Base-by-base conservation (phyloP, 176 grass and related monocot species). In the Hordeum marinum region DNA sequence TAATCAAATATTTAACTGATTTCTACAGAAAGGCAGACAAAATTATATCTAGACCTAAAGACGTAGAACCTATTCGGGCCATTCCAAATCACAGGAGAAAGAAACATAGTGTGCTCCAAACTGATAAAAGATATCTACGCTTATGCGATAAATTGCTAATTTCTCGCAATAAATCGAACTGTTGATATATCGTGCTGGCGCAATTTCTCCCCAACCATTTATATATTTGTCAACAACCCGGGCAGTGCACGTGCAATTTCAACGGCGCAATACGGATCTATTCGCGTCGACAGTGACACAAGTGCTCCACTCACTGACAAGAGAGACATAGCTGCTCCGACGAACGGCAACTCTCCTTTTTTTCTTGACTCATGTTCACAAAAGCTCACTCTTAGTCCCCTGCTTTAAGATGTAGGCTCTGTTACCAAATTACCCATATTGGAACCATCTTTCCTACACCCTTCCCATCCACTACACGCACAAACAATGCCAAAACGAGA, bases 311-410 rank as follows among this genome's bases (percentile, higher is more conserved):
- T 79, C 52, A 20, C 27, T 18, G 46, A 68, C 80, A 83, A 37
- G 74, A 4, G 20, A 83, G 58, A 0, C 11, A 48, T 63, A 36
- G 69, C 68, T 62, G 23, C 17, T 13, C 4, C 11, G 26, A 75
- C 11, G 29, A 60, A 80, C 3, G 9, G 54, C 7, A 59, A 66
- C 46, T 68, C 54, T 2, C 45, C 27, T 41, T 23, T 79, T 34
- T 73, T 73, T 55, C 46, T 73, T 83, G 58, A 80, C 84, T 75
- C n/a, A 59, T 83, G 84, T 80, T 68, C 26, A 63, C 11, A 37
- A 43, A 58, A 65, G 21, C 10, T 72, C 29, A 20, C 46, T 12
- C 74, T 58, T 79, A 84, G 8, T 66, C 41, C 5, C 63, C 11
- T 4, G 1, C 50, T 83, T 73, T 81, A 83, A 6, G n/a, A 59